phyloP scores from a whole-genome alignment of 768 basidiomycete species.

The Boletus tomentosulus region DNA sequence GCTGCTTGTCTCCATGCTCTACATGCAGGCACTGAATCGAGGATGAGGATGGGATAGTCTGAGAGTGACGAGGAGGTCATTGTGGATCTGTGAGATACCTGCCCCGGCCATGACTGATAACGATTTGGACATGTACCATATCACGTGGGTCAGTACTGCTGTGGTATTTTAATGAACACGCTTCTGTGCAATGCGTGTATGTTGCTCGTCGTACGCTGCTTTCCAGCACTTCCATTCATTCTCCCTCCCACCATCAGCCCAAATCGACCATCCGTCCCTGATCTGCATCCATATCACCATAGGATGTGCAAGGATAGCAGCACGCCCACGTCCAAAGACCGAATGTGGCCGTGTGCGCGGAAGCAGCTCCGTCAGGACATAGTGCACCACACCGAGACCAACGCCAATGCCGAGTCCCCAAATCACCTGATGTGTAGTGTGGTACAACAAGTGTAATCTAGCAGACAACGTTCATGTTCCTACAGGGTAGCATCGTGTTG shows the following conservation, averaged over 20 bases:
- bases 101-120: too few relatives aligned
- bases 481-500: background rate
- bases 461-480: background rate
- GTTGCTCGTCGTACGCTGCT: constrained; percentile 47
- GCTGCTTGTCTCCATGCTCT: constrained; percentile 73
- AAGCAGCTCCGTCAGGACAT: constrained; percentile 53
- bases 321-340: constrained; percentile 45
- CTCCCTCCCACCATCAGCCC: constrained; percentile 75
- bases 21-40: constrained; percentile 58
- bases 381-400: constrained; percentile 49
- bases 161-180: constrained; percentile 11
- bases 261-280: constrained; percentile 79
- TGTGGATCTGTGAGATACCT: too few relatives aligned
- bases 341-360: constrained; percentile 54
- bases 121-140: too few relatives aligned
- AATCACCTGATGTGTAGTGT: constrained; percentile 63
- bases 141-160: background rate
- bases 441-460: constrained; percentile 72
- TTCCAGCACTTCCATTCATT: constrained; percentile 69
- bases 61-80: constrained; percentile 26
- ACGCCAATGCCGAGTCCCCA: constrained; percentile 73
- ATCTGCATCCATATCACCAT: constrained; percentile 63
- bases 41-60: constrained; percentile 39
- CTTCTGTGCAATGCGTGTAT: constrained; percentile 14
- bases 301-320: constrained; percentile 50